Evolutionary conservation across 2,329 filamentous ascomycete genomes (phyloP).

Genomic region (Myrmaecium sp.): DNA sequence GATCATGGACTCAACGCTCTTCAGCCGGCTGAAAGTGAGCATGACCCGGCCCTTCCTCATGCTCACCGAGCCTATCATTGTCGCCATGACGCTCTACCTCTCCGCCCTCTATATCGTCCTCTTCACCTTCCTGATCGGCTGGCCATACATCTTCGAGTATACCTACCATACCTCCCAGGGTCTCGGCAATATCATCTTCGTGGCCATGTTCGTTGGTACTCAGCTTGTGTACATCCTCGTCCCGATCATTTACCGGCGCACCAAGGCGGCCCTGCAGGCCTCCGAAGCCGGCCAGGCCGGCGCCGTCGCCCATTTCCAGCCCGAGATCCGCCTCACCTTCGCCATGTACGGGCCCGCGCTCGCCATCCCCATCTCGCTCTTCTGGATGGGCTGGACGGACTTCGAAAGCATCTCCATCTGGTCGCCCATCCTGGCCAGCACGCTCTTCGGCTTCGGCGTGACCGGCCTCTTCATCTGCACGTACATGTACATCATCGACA

Average conservation of each 20-base stretch:
- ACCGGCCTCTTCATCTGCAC: slow-evolving; percentile 32
- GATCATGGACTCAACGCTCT: slow-evolving; percentile 6
- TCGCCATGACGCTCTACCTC: slow-evolving; percentile 34
- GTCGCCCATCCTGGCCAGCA: slow-evolving; percentile 33
- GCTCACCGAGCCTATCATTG: slow-evolving; percentile 29
- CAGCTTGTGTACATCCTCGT: slow-evolving; percentile 20
- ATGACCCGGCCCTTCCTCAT: slow-evolving; percentile 12
- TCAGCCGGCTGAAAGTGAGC: slow-evolving; percentile 5
- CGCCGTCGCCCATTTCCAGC: slow-evolving; percentile 25
- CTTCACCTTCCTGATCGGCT: slow-evolving; percentile 37
- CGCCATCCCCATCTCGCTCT: slow-evolving; percentile 33
- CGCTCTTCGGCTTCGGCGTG: slow-evolving; percentile 35
- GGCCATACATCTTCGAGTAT: slow-evolving; percentile 33
- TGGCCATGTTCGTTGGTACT: slow-evolving; percentile 29
- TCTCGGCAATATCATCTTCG: slow-evolving; percentile 30
- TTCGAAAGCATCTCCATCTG: slow-evolving; percentile 30
- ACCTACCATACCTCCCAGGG: slow-evolving; percentile 30
- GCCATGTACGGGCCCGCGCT: slow-evolving; percentile 33
- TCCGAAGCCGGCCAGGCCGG: slow-evolving; percentile 19
- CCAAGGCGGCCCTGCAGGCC: slow-evolving; percentile 27
- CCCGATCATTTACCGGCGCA: slow-evolving; percentile 28
- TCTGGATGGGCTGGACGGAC: slow-evolving; percentile 43
- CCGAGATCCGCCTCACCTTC: slow-evolving; percentile 38
- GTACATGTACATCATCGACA: slow-evolving; percentile 42
- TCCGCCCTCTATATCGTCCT: slow-evolving; percentile 36